Base-by-base conservation (phyloP, 2,329 filamentous ascomycete genomes). In the Pleurostoma richardsiae region DNA sequence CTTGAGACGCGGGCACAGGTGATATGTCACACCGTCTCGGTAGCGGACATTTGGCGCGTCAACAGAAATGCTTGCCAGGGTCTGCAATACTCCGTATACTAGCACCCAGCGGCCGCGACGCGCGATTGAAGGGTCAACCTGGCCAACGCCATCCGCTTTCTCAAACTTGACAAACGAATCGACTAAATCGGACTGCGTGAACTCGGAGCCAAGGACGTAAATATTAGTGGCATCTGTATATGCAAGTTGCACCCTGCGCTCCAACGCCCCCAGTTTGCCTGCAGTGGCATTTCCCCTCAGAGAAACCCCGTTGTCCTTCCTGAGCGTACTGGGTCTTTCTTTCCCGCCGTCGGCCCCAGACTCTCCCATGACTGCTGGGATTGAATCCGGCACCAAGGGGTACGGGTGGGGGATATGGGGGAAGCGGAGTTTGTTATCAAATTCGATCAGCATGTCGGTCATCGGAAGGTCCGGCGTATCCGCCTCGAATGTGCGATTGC, bases 321-420 rank as follows among this genome's bases (percentile, higher is more conserved):
- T 54, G 42, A 53, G 49, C 44, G 54, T 60, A 48, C 57, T 58
- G 8, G 33, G 49, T 45, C 49, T 58, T 29, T 61, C 61, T 33
- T 59, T 59, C n/a, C 49, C 45, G 29, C 47, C 50, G 30, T 39
- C 40, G 4, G 55, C 38, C 33, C 41, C 8, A 50, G 45, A 28
- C 26, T 50, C 10, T 29, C 43, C 40, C 4, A 53, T 39, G 7
- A 52, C 53, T 0, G 68, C 62, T 2, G 68, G 61, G 30, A 73
- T 71, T 0, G 74, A 72, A 40, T 77, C 70, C 2, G 85, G 84
- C 3, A 86, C 70, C 1, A 86, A 64, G 1, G 84, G 82, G 52
- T 83, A 86, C 0, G 85, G 83, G 49, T 85, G 77, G 1, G 84
- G 79, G 40, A 88, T 79, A 50, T 86, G 82, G 4, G 83, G 83